A percentile compares a stretch with the other conserved stretches of the same genome.
Evolutionary conservation across 306 rosid genomes (phyloP).

Genomic region (Casuarina glauca): DNA sequence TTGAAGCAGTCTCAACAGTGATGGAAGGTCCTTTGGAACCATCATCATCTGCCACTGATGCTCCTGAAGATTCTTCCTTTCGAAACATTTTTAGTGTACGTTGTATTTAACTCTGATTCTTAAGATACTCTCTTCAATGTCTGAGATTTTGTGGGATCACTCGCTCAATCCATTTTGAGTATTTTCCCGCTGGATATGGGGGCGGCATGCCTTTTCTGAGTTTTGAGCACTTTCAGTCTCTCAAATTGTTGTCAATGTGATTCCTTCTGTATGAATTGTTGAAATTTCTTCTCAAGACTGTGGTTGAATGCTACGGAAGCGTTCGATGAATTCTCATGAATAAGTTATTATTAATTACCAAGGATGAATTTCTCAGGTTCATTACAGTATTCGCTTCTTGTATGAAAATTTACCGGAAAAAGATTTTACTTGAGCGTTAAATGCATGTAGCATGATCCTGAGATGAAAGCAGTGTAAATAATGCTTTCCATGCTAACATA

Average conservation of each 20-base stretch:
- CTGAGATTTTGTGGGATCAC: constrained; percentile 4
- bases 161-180: constrained; percentile 4
- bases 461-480: background rate
- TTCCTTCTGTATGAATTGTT: background rate
- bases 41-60: constrained; percentile 52
- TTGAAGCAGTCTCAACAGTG: constrained; percentile 56
- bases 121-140: constrained; percentile 7
- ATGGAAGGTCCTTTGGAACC: constrained; percentile 66
- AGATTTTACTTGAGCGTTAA: background rate
- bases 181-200: background rate
- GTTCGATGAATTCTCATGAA: background rate
- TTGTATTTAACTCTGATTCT: constrained; percentile 21
- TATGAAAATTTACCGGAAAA: too few species aligned
- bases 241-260: background rate
- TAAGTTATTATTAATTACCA: background rate
- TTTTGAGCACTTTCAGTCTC: background rate
- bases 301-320: background rate
- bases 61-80: constrained; percentile 61
- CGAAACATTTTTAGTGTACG: constrained; percentile 57
- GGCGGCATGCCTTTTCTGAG: background rate
- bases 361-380: background rate
- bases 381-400: too few species aligned
- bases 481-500: background rate
- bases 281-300: background rate
- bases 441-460: background rate